Evolutionary conservation across 371 early-diverging fungal genomes (phyloP).

Genomic region (Chytridiales sp.): DNA sequence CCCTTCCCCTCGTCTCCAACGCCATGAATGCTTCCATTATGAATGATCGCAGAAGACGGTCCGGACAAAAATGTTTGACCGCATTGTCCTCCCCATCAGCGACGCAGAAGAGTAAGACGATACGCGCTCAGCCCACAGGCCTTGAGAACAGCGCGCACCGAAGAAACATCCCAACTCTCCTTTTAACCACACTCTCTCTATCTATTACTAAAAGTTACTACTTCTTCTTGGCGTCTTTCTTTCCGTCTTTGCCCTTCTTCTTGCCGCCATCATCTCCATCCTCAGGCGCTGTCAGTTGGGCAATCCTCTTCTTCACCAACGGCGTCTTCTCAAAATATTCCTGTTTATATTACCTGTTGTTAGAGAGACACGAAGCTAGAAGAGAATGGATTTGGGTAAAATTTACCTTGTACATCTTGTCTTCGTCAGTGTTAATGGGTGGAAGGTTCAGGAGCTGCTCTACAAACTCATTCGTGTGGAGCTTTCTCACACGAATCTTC

Average conservation of each 20-base stretch:
- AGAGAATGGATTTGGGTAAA: not conserved
- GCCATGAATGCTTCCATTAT: too few relatives aligned
- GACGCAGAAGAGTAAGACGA: too few relatives aligned
- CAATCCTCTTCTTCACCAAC: conserved; percentile 43
- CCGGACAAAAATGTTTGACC: too few relatives aligned
- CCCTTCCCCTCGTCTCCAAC: too few relatives aligned
- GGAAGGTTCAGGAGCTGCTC: conserved; percentile 47
- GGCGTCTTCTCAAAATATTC: conserved; percentile 51
- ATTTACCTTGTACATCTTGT: conserved; percentile 42
- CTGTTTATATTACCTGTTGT: conserved; percentile 15
- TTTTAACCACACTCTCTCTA: too few relatives aligned
- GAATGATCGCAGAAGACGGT: too few relatives aligned
- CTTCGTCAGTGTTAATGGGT: conserved; percentile 43
- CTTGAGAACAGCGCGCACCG: too few relatives aligned
- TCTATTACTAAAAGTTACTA: too few relatives aligned
- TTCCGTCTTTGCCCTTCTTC: conserved; percentile 14
- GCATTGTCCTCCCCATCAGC: too few relatives aligned
- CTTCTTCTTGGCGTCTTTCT: too few relatives aligned
- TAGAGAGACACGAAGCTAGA: not conserved
- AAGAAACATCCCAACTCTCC: too few relatives aligned
- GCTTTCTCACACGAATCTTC: conserved; percentile 34
- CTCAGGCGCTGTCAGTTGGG: conserved; percentile 38
- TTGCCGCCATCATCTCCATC: conserved; percentile 38
- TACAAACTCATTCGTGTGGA: conserved; percentile 49
- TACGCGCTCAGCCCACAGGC: too few relatives aligned